Base-by-base conservation (phyloP, 345 rosid genomes). In the Gynandropsis gynandra region DNA sequence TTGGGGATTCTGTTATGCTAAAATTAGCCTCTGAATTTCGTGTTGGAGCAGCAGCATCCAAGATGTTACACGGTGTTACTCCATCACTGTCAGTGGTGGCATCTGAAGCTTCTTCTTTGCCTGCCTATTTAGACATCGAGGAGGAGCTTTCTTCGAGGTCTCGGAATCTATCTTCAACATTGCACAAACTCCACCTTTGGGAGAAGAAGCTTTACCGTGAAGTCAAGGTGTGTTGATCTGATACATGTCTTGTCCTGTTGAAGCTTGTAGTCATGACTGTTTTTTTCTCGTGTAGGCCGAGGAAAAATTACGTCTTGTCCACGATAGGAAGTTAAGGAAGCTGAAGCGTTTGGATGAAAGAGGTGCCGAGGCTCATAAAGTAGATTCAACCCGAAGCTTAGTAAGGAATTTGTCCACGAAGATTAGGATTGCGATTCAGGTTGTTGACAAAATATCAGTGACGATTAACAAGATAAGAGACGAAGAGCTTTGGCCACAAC, bases 401-500 rank as follows among this genome's bases (percentile, higher is more conserved):
- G 75, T 93, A 39, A 79, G 82, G 76, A 70, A 31, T 54, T 71
- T 93, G 57, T 88, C 97, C 1, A 78, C 90, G 18, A 93, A 88
- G 63, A 88, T 88, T 56, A 71, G 79, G 60, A 83, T 93, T 53
- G 83, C 97, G 42, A 83, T 93, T 77, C 87, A 93, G 39, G 78
- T 81, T 40, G 95, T 93, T 4, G 95, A 93, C 62, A 93, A 74
- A 74, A 76, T 81, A 54, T 85, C 99, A 1, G 72, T 78, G 32
- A 83, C 82, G 0, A 77, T 93, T 54, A 93, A 74, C 65, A 93
- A 80, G 82, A 88, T 88, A 42, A 80, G 95, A 63, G 97, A 93
- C 14, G 99, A 88, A 70, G 99, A 93, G 59, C 68, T 93, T 4
- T 93, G 97, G 95, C 99, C 97, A 2, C 97, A 83, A 39, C 68